Evolutionary conservation across 2,329 filamentous ascomycete genomes (phyloP), one percentile per base, ranked within the genome.

Genomic region (Pseudonectria buxi): DNA sequence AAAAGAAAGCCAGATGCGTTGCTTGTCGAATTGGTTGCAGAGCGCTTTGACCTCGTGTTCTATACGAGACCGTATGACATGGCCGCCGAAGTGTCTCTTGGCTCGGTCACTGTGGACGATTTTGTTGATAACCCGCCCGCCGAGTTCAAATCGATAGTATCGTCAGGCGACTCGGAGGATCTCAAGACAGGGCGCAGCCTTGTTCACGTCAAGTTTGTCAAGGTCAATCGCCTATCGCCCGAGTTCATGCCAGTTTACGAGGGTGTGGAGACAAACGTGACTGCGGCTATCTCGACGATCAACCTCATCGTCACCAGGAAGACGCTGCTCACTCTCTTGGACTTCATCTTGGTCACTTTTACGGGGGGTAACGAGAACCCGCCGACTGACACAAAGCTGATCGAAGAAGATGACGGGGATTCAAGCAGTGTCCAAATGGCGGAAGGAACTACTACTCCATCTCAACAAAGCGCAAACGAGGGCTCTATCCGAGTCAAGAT

Each of bases 71-170:
- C 86, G 0, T 95, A 83, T 49, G 90, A 98, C 56, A 92, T 98
- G 81, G 85, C 82, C 16, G 90, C 92, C 2, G 86, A 95, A 52
- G 86, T 98, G 16, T 81, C 87, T 1, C 72, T 99, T 9, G 84
- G 85, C 11, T 89, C 87, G 2, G 69, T 98, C 13, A 86, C 83
- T 1, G 79, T 98, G 3, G 90, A 96, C 53, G 92, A 99, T 55
- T 89, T 96, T 55, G 90, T 99, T 7, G 90, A 92, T 46, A 83
- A 90, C 35, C 81, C 88, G 0, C 68, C 86, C 0, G 82, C 83
- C 7, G 90, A 96, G 53, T 98, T 99, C 69, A 95, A 92, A 62
- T 90, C 90, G 16, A 94, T 99, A 33, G 78, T 99, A n/a, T 94
- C 89, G 0, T 95, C 92, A 1, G 77, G 76, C 0, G 78, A 82